Percentiles rank a stretch among this genome's conserved stretches.
These are phyloP conservation scores for Mucor plumbeus DNA, from an alignment of 371 early-diverging fungal species.

Conservation along the genomic window DNA sequence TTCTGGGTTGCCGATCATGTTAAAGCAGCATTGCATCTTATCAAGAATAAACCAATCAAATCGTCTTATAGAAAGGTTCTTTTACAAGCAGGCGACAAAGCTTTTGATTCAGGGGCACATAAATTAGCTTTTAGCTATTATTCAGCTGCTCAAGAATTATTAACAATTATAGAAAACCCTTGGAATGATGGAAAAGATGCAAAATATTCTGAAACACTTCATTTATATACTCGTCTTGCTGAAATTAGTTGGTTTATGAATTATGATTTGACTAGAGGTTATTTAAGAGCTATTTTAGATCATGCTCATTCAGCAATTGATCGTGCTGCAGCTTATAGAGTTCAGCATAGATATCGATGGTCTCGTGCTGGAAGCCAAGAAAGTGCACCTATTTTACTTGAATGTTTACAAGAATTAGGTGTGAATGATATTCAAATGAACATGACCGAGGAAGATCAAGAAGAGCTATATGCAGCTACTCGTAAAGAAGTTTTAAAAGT, in stretches of 20 bases:
- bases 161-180: conserved; percentile 28
- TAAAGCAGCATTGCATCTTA: conserved; percentile 77
- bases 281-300: conserved; percentile 35
- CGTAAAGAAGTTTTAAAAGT: conserved; percentile 37
- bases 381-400: conserved; percentile 36
- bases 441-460: conserved; percentile 28
- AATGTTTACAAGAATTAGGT: conserved; percentile 52
- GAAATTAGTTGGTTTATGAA: conserved; percentile 53
- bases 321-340: conserved; percentile 50
- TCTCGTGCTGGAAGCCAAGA: conserved; percentile 36
- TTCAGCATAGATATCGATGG: conserved; percentile 49
- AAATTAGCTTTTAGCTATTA: conserved; percentile 48
- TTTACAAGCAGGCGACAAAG: conserved; percentile 48
- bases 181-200: conserved; percentile 50
- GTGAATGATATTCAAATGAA: conserved; percentile 36
- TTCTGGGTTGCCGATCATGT: conserved; percentile 75
- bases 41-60: conserved; percentile 64
- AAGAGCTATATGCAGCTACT: conserved; percentile 33
- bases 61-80: conserved; percentile 39
- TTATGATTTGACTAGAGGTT: conserved; percentile 30
- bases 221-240: conserved; percentile 47
- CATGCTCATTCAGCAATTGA: conserved; percentile 50
- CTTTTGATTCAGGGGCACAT: conserved; percentile 51
- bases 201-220: conserved; percentile 46
- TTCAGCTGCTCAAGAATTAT: conserved; percentile 34